A percentile compares a stretch with the other conserved stretches of the same genome.
Evolutionary conservation across 2,329 filamentous ascomycete genomes (phyloP).

Genomic region (Pseudopyrenochaeta lycopersici): DNA sequence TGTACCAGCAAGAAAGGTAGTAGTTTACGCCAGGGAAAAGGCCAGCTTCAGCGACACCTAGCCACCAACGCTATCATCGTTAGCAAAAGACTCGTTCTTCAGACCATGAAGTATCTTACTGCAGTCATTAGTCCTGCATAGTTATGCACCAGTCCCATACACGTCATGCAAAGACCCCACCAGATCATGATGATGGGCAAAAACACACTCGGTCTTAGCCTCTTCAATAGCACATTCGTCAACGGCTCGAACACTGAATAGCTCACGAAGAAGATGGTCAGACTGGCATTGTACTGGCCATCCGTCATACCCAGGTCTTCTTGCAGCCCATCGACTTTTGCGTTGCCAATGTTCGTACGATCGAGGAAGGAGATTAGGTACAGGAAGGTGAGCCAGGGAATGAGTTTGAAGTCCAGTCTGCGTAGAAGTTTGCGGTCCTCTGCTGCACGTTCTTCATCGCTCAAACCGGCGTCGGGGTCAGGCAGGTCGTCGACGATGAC

Average conservation of each 20-base stretch:
- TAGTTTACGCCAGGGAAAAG: slow-evolving; percentile 74
- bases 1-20: slow-evolving; percentile 87
- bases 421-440: slow-evolving; percentile 70
- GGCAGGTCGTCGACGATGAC: slow-evolving; percentile 38
- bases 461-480: slow-evolving; percentile 72
- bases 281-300: slow-evolving; percentile 74
- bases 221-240: slow-evolving; percentile 83
- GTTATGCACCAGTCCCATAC: slow-evolving; percentile 71
- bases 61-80: slow-evolving; percentile 59
- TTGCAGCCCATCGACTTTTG: slow-evolving; percentile 66
- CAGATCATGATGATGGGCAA: slow-evolving; percentile 80
- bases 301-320: slow-evolving; percentile 70
- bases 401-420: slow-evolving; percentile 68
- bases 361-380: slow-evolving; percentile 78
- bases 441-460: slow-evolving; percentile 67
- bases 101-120: slow-evolving; percentile 20
- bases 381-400: slow-evolving; percentile 74
- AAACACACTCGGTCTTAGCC: slow-evolving; percentile 77
- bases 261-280: slow-evolving; percentile 88
- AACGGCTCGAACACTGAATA: slow-evolving; percentile 82
- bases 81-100: not conserved
- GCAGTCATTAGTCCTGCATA: slow-evolving; percentile 73
- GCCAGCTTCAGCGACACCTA: slow-evolving; percentile 77
- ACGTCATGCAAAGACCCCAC: slow-evolving; percentile 72
- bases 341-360: slow-evolving; percentile 81